Conservation (phyloP, 2,329 filamentous ascomycete species). For the Pseudopithomyces chartarum region DNA sequence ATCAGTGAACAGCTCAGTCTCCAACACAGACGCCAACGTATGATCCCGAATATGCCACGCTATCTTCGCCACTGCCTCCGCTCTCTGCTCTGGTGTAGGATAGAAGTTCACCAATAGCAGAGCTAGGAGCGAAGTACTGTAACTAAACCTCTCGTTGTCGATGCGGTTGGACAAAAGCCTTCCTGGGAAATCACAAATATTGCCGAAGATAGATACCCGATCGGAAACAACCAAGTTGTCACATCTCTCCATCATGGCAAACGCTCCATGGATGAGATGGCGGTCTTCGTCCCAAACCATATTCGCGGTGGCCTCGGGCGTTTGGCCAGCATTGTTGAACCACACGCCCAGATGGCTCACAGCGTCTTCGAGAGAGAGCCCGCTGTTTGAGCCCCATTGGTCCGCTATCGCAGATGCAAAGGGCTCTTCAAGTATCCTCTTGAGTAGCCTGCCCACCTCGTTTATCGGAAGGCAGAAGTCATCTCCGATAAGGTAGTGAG, state of each 20-base stretch:
- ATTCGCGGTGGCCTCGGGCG: not conserved
- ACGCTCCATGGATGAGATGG: not conserved
- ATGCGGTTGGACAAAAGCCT: not conserved
- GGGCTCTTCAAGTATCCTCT: not conserved
- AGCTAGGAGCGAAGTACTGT: not conserved
- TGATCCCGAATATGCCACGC: not conserved
- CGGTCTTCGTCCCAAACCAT: not conserved
- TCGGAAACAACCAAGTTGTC: not conserved
- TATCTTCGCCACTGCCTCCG: not conserved
- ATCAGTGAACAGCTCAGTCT: not conserved
- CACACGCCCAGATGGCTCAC: not conserved
- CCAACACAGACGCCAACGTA: not conserved
- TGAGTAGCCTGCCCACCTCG: not conserved
- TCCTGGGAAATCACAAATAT: not conserved
- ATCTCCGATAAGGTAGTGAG: not conserved
- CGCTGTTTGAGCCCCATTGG: not conserved
- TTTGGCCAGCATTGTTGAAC: not conserved
- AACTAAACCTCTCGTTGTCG: not conserved
- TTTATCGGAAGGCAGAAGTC: not conserved
- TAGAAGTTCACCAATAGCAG: not conserved
- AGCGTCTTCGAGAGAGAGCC: not conserved
- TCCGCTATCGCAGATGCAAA: not conserved
- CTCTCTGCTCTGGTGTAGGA: not conserved
- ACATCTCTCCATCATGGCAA: not conserved
- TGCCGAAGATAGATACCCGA: not conserved